These are phyloP conservation scores for Petrea volubilis DNA, from an alignment of 257 asterid species.

Conservation along the genomic window DNA sequence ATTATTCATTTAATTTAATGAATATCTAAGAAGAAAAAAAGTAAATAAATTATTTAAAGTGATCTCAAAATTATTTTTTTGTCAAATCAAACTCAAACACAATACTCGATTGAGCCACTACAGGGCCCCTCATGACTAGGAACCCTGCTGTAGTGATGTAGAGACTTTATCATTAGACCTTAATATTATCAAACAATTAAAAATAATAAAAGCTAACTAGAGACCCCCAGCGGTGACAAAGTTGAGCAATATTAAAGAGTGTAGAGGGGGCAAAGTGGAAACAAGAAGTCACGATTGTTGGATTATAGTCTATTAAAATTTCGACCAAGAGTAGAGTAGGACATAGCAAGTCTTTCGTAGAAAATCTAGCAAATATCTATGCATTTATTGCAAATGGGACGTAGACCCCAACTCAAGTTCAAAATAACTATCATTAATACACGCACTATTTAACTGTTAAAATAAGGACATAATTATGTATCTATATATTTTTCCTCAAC, in stretches of 20 bases:
- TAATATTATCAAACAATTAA: neutral
- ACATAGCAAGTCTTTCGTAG: neutral
- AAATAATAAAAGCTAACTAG: neutral
- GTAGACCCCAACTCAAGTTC: neutral
- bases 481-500: neutral
- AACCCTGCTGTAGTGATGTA: too few species aligned
- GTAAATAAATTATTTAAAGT: too few species aligned
- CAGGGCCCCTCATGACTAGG: neutral
- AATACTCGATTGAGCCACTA: too few species aligned
- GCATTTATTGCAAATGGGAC: neutral
- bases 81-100: too few species aligned
- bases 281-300: neutral
- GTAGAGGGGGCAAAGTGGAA: neutral
- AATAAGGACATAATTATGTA: neutral
- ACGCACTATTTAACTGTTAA: neutral
- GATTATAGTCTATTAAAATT: neutral
- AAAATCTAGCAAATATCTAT: neutral
- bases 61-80: too few species aligned
- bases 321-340: neutral
- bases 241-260: neutral
- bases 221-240: neutral
- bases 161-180: neutral
- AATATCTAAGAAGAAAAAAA: too few species aligned
- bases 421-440: neutral
- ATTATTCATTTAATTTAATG: too few species aligned